Evolutionary conservation across 768 basidiomycete species (phyloP), one percentile per base, ranked within the genome.

Genomic region (Coprinopsis strossmayeri): DNA sequence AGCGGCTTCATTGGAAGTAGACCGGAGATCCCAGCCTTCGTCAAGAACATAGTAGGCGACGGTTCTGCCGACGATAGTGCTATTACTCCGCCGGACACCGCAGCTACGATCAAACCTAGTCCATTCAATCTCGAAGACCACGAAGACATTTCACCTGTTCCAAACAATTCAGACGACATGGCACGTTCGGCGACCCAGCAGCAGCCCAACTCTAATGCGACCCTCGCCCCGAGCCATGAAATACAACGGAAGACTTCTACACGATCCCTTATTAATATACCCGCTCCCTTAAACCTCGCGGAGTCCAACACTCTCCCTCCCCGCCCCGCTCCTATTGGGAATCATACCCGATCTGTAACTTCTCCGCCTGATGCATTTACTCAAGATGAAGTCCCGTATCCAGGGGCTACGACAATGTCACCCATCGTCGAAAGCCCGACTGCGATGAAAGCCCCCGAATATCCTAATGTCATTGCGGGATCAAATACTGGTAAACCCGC

Each of bases 391-490:
- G 35, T 34, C 12, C 34, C 38, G 23, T 32, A 38, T 34, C 51
- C 57, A 32, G 51, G 54, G 48, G 37, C 49, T 45, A 56, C 57
- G 43, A 52, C 59, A 53, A 57, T 60, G 53, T 53, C 64, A 2
- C 59, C 69, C 26, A 65, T 75, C 44, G 68, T 71, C 17, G 76
- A 78, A 45, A 76, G 74, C 15, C 76, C 78, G 4, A 72, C 69
- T 2, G 64, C 61, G 13, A 55, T 72, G 43, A 63, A 62, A 23
- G 53, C 59, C 13, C 57, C 66, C 35, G 67, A 68, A 12, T 64
- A 61, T 49, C 45, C 53, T 23, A 45, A 20, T 55, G 30, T 41
- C 10, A 40, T 42, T 18, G 20, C 42, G 39, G 42, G 49, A 45
- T 42, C 48, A 35, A 45, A 21, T 12, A 26, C 20, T 44, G 26